Evolutionary conservation across 2,329 filamentous ascomycete species (phyloP), one percentile per base, ranked within the genome.

Genomic region (Pyrenochaeta sp.): DNA sequence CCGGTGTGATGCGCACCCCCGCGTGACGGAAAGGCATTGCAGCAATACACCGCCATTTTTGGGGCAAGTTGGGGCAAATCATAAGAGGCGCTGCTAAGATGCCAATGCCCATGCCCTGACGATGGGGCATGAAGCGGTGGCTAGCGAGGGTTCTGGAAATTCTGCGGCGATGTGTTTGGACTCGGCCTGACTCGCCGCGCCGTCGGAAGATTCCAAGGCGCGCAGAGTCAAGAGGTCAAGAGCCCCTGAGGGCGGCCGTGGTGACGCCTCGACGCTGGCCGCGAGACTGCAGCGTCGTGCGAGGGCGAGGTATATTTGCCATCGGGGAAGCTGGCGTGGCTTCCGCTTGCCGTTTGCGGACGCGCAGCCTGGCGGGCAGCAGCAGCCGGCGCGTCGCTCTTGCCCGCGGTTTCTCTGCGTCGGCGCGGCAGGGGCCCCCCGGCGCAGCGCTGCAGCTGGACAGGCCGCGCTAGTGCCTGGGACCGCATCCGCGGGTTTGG

Each of bases 31-130:
- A 18, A 21, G 19, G 31, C n/a, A 14, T 20, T 18, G 31, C 42
- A 22, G 36, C n/a, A n/a, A 27, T 60, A 52, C 67, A 69, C 66
- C 66, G 67, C 67, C 61, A 60, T 60, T 63, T 59, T 60, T 48
- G 49, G 42, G 30, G 26, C 48, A 40, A 43, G 48, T 30, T 52
- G 56, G 59, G 59, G 54, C 49, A 46, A n/a, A 61, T 61, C 46
- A 54, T 58, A n/a, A n/a, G 55, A 55, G 51, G 49, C 55, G 55
- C 56, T 53, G 59, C 55, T 46, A 51, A 55, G 42, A 55, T 57
- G 53, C 57, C 54, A 58, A 39, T 42, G 42, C 48, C 38, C 41
- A 45, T 46, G n/a, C n/a, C n/a, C n/a, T n/a, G n/a, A n/a, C n/a
- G 40, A 47, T 52, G 41, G 46, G 51, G 38, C 44, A 51, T 41